Evolutionary conservation across 2,329 filamentous ascomycete genomes (phyloP).

Genomic region (Emericellopsis atlantica): DNA sequence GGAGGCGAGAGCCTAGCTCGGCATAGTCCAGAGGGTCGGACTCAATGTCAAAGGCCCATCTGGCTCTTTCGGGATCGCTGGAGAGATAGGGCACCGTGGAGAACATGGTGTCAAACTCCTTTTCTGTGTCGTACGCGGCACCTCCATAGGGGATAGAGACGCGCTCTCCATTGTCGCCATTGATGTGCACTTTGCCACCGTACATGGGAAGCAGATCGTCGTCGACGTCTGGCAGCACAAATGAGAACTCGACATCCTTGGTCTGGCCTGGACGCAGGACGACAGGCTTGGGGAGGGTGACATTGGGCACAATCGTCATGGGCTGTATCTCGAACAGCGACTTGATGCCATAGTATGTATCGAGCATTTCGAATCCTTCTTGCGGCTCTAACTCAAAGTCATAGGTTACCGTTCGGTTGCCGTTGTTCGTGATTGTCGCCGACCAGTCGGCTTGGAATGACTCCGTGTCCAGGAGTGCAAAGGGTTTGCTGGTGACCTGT

Average conservation of each 20-base stretch:
- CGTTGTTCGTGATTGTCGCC: conserved; percentile 30
- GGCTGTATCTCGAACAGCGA: conserved; percentile 14
- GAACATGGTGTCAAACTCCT: conserved; percentile 24
- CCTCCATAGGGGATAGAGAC: conserved; percentile 29
- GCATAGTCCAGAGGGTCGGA: conserved; percentile 14
- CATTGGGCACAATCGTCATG: conserved; percentile 12
- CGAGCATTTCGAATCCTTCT: conserved; percentile 21
- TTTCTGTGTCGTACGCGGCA: conserved; percentile 22
- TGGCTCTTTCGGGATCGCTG: conserved; percentile 11
- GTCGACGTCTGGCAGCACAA: conserved; percentile 14
- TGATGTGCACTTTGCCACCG: conserved; percentile 28
- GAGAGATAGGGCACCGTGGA: conserved; percentile 13
- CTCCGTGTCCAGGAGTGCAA: conserved; percentile 35
- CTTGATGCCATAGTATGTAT: conserved; percentile 14
- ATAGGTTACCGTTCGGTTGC: conserved; percentile 24
- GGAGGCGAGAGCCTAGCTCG: conserved; percentile 13
- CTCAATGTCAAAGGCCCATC: conserved; percentile 19
- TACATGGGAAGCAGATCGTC: conserved; percentile 27
- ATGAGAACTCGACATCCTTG: conserved; percentile 14
- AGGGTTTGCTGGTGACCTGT: conserved; percentile 23
- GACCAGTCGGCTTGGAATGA: conserved; percentile 22
- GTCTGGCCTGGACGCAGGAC: conserved; percentile 15
- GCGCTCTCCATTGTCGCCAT: conserved; percentile 23
- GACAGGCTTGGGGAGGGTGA: conserved; percentile 13
- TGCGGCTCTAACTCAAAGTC: conserved; percentile 24